Percentiles rank a stretch among this genome's conserved stretches.
phyloP scores from a whole-genome alignment of 1,139 yeast genomes.

The Sugiyamaella novakii region DNA sequence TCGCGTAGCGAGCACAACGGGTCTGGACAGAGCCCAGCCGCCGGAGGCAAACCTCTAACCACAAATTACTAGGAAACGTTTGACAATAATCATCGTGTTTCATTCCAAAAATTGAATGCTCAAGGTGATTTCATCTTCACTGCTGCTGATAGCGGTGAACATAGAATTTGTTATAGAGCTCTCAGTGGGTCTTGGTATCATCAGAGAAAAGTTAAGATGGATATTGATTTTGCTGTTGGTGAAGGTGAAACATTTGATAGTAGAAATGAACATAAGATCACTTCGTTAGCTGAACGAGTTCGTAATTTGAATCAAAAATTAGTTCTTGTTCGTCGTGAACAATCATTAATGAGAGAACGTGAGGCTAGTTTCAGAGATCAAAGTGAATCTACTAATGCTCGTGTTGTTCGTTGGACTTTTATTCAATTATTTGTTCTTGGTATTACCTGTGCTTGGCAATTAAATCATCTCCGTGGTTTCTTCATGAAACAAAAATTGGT shows the following conservation, averaged over 20 bases:
- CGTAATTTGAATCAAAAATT: constrained; percentile 57
- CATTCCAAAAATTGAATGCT: constrained; percentile 61
- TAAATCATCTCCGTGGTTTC: constrained; percentile 61
- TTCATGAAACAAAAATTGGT: constrained; percentile 68
- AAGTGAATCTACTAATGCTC: constrained; percentile 64
- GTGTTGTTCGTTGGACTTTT: constrained; percentile 66
- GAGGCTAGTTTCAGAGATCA: constrained; percentile 69
- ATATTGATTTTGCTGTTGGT: constrained; percentile 54
- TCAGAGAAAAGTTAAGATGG: constrained; percentile 52
- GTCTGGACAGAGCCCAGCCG: not conserved
- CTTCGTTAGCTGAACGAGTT: constrained; percentile 55
- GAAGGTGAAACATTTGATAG: constrained; percentile 56
- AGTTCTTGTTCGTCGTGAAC: constrained; percentile 62
- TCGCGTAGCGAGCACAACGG: no score
- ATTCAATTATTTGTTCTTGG: constrained; percentile 60
- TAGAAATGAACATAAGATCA: constrained; percentile 52
- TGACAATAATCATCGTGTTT: constrained; percentile 68
- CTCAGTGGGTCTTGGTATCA: constrained; percentile 62
- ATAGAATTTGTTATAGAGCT: constrained; percentile 69
- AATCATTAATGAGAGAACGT: constrained; percentile 65
- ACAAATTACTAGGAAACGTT: constrained; percentile 63
- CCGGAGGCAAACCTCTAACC: not conserved
- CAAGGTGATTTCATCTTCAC: constrained; percentile 68
- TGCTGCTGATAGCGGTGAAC: constrained; percentile 72
- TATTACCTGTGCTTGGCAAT: constrained; percentile 67